Base-by-base conservation (phyloP, 2,329 filamentous ascomycete species). In the Colletotrichum sp. region DNA sequence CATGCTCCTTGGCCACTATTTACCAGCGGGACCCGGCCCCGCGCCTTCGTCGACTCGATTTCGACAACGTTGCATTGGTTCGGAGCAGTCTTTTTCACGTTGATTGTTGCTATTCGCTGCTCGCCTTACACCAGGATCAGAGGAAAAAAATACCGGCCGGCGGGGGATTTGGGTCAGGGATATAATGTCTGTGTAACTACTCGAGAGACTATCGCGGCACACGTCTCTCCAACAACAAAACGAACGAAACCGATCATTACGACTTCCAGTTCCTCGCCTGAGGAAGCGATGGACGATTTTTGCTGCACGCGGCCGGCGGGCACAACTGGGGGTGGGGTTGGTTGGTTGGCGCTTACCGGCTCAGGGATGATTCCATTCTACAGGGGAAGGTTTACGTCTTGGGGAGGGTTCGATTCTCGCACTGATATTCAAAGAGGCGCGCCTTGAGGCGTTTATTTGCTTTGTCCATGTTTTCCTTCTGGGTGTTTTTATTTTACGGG, bases 101-200 rank as follows among this genome's bases (percentile, higher is more conserved):
- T 21, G 21, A 28, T 66, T 71, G 32, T 63, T 75, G 10, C 66
- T 76, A 32, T 76, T 62, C 21, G 13, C 60, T 55, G 36, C 65
- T 71, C 66, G 60, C 49, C 65, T 60, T 39, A 44, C 36, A 62
- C 28, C 26, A 52, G 60, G 63, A n/a, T 30, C 62, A 44, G 44
- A 70, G 39, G 39, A 26, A 75, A 62, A 78, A 63, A 60, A 30
- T 49, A 67, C 44, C 32, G 63, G 63, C 24, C 36, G 57, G 55
- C 44, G n/a, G 52, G 59, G 62, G 49, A 30, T 55, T 28, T 60
- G 65, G 30, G 55, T 64, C 69, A 70, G 65, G 76, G 73, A 68
- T 74, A 62, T 77, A 77, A 77, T 76, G 73, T 74, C 76, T 77
- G 67, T 77, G 73, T 70, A 62, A 76, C 63, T 49, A 39, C 52